Evolutionary conservation across 495 filamentous ascomycete species (phyloP).

Genomic region (Penicillium waksmanii): DNA sequence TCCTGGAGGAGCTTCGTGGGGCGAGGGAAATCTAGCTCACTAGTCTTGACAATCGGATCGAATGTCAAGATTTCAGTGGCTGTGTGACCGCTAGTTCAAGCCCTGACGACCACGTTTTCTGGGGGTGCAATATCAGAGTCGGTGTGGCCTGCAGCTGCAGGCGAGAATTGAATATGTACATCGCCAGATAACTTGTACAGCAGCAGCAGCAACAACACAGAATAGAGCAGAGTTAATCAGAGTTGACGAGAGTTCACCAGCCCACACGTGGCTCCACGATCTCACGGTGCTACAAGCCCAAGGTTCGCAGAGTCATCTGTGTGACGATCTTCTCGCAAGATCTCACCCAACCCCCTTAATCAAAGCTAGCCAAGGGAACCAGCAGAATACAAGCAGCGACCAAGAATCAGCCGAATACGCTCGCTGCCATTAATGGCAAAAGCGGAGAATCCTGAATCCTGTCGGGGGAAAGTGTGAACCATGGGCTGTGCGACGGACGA

Average conservation of each 20-base stretch:
- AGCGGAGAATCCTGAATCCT: constrained; percentile 19
- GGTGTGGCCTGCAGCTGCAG: constrained; percentile 22
- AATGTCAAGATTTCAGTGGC: constrained; percentile 5
- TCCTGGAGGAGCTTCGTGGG: background rate
- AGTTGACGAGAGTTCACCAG: background rate
- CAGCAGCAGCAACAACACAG: background rate
- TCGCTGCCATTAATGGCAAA: constrained; percentile 2
- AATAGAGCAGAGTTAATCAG: background rate
- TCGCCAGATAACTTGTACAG: background rate
- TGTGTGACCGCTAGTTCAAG: constrained; percentile 25
- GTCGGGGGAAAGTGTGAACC: constrained; percentile 11
- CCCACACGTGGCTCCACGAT: constrained; percentile 32
- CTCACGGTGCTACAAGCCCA: constrained; percentile 5
- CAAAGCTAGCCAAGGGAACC: background rate
- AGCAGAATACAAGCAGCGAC: background rate
- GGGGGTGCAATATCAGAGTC: constrained; percentile 25
- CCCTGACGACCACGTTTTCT: constrained; percentile 30
- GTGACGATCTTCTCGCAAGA: constrained; percentile 14
- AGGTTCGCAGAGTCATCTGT: background rate
- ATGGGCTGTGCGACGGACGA: constrained; percentile 13
- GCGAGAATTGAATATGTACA: background rate
- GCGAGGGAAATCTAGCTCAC: too few relatives aligned
- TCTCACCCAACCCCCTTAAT: background rate
- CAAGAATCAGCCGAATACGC: constrained; percentile 14
- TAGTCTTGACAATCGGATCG: background rate